phyloP scores from a whole-genome alignment of 345 rosid genomes.

The Schrenkiella parvula region DNA sequence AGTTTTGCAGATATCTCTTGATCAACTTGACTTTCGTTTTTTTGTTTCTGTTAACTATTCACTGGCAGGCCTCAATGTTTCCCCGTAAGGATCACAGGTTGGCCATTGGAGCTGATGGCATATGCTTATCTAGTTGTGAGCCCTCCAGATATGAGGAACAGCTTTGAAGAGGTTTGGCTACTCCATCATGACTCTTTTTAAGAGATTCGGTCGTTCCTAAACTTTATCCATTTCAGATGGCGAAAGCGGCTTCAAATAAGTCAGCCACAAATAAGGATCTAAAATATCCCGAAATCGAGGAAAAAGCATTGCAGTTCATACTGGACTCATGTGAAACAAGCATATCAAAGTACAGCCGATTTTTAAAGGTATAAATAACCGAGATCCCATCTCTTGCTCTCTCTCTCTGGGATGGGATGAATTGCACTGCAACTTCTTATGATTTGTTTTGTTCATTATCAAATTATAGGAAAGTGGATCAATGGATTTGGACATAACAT shows the following conservation, averaged over 20 bases:
- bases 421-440: constrained; percentile 41
- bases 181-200: background rate
- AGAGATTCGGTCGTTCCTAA: background rate
- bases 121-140: constrained; percentile 83
- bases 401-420: background rate
- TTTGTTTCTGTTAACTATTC: background rate
- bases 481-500: constrained; percentile 92
- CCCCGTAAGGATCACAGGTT: constrained; percentile 79
- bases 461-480: constrained; percentile 72
- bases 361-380: constrained; percentile 58
- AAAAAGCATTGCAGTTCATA: constrained; percentile 68
- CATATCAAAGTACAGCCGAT: constrained; percentile 80
- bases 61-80: constrained; percentile 69
- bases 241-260: constrained; percentile 85
- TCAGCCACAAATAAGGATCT: constrained; percentile 50
- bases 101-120: constrained; percentile 93
- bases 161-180: constrained; percentile 71
- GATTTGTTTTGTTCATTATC: constrained; percentile 31
- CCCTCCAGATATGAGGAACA: constrained; percentile 73
- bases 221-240: constrained; percentile 54
- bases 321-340: constrained; percentile 76
- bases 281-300: constrained; percentile 70
- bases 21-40: constrained; percentile 1
- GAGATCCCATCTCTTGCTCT: background rate
- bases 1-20: background rate